Evolutionary conservation across 805 yeast species (phyloP).

Genomic region (Metschnikowia vanudenii): DNA sequence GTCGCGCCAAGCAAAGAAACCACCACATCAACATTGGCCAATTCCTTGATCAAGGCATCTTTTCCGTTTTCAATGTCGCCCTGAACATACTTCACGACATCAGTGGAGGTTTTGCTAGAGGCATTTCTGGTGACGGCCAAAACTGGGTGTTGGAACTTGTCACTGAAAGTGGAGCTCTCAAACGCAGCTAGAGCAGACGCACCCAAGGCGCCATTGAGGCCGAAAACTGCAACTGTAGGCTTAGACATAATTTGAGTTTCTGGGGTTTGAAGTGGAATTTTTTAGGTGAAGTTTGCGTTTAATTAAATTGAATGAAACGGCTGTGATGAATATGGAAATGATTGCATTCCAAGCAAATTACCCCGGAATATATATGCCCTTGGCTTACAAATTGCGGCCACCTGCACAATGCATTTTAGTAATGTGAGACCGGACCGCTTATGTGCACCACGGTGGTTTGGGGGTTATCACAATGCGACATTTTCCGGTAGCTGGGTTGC

Average conservation of each 20-base stretch:
- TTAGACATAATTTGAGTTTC: slow-evolving; percentile 15
- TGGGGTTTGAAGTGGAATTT: no score
- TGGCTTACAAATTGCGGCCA: no score
- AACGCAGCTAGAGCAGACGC: slow-evolving; percentile 47
- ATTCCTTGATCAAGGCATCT: slow-evolving; percentile 28
- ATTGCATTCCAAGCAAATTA: no score
- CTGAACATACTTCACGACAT: slow-evolving; percentile 38
- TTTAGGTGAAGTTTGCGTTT: no score
- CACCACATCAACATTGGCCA: slow-evolving; percentile 51
- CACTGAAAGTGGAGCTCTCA: slow-evolving; percentile 39
- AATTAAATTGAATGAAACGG: no score
- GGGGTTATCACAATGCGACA: no score
- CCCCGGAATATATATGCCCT: no score
- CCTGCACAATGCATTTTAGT: no score
- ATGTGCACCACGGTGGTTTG: no score
- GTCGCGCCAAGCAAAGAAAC: slow-evolving; percentile 40
- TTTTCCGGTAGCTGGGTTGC: no score
- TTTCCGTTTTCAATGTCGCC: slow-evolving; percentile 27
- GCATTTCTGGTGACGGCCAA: slow-evolving; percentile 49
- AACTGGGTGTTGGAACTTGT: slow-evolving; percentile 47
- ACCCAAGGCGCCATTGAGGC: slow-evolving; percentile 53
- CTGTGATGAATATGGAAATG: no score
- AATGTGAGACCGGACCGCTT: no score
- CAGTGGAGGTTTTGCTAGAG: slow-evolving; percentile 30
- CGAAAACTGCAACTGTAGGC: slow-evolving; percentile 48